Conservation (phyloP, 2,329 filamentous ascomycete genomes). For the Fusarium papillatum region DNA sequence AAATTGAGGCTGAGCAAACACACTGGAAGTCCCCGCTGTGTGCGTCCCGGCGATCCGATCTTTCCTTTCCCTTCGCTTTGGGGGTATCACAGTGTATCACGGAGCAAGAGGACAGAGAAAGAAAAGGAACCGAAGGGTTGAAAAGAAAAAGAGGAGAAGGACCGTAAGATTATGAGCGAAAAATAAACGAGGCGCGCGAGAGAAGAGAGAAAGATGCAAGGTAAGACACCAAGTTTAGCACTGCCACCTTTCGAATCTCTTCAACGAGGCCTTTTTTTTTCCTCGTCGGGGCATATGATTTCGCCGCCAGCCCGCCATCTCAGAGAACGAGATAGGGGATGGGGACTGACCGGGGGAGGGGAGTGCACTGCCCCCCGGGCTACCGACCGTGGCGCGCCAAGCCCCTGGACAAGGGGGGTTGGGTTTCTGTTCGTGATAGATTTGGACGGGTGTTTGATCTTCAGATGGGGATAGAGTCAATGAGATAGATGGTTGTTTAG, state of each 20-base stretch:
- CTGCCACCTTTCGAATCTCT: slow-evolving; percentile 26
- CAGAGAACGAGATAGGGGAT: not conserved
- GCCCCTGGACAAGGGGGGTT: slow-evolving; percentile 32
- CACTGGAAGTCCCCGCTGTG: not conserved
- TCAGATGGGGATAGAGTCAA: not conserved
- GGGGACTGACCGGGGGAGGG: not conserved
- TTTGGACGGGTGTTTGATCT: not conserved
- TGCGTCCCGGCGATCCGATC: not conserved
- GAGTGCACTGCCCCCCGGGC: slow-evolving; percentile 24
- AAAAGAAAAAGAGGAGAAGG: not conserved
- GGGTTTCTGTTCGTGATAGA: slow-evolving; percentile 3
- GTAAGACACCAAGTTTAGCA: slow-evolving; percentile 15
- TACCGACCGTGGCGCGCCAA: slow-evolving; percentile 31
- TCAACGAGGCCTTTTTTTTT: not conserved
- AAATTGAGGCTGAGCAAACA: not conserved
- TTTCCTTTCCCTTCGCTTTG: not conserved
- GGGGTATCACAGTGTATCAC: not conserved
- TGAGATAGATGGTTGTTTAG: no score
- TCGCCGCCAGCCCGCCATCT: not conserved
- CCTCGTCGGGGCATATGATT: not conserved
- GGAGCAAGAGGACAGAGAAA: not conserved
- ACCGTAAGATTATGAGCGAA: not conserved
- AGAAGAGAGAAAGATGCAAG: not conserved
- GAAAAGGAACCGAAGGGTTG: not conserved
- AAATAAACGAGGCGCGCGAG: not conserved